Base-by-base conservation (phyloP, 2,329 filamentous ascomycete species). In the Epichloe baconii region DNA sequence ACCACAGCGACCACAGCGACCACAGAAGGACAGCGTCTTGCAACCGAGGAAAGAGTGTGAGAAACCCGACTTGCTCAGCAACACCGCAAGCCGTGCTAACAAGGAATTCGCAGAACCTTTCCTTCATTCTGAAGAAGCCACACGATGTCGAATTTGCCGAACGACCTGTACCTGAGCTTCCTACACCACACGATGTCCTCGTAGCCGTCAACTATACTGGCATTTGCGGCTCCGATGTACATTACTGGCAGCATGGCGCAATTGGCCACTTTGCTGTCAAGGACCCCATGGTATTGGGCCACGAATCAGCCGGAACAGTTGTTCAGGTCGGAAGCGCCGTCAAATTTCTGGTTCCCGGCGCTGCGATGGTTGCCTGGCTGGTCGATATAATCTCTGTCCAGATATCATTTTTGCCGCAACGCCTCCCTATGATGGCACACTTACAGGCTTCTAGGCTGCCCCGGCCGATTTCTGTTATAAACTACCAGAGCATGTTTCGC, bases 191-290 rank as follows among this genome's bases (percentile, higher is more conserved):
- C 15, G 76, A 83, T 55, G 79, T 78, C 1, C 64, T 82, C 2
- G 58, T 84, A 10, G 79, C 83, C 53, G 72, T 84, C 56, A 81
- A 80, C 60, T 73, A 74, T 1, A 82, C 79, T 3, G 80, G 80
- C 43, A 78, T 84, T 38, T 84, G 81, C 64, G 80, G 81, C 41
- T 84, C 80, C 1, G 82, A 85, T 58, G 75, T 85, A 55, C 82
- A 86, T 61, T 82, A 84, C 57, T 85, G 82, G 82, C 80, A 80
- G 58, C 68, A 71, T 0, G 82, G 82, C 23, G 67, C 74, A 12
- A 85, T 86, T 58, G 82, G 83, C 2, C 71, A 74, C 2, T 70
- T 85, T 2, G 72, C 79, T 2, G 75, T 86, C 12, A 73, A 80
- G 52, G 76, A 76, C 19, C 78, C 83, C 56, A 82, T 79, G 58